Conservation (phyloP, 768 basidiomycete genomes). For the Hygrocybe punicea region DNA sequence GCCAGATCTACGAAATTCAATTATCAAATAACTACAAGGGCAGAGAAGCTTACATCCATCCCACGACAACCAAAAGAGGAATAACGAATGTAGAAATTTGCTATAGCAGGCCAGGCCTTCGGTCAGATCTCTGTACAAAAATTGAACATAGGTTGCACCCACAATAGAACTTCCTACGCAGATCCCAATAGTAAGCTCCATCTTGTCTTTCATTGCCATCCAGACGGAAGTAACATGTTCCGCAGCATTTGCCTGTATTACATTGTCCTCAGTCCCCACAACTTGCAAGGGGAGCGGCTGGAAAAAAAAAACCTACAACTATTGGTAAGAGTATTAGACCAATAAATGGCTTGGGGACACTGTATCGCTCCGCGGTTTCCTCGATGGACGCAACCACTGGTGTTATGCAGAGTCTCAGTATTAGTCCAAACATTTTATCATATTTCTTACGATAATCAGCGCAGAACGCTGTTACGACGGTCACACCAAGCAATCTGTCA, state of each 20-base stretch:
- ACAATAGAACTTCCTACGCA: conserved; percentile 82
- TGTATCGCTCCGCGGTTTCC: conserved; percentile 77
- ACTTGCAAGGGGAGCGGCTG: neutral
- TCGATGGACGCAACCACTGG: conserved; percentile 89
- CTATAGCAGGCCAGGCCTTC: conserved; percentile 31
- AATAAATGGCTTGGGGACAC: conserved; percentile 82
- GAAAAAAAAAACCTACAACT: conserved; percentile 46
- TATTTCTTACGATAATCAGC: conserved; percentile 70
- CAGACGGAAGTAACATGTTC: conserved; percentile 85
- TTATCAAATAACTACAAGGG: conserved; percentile 5
- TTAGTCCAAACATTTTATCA: neutral
- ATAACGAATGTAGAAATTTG: conserved; percentile 87
- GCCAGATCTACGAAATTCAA: conserved; percentile 43
- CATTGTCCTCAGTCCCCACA: neutral
- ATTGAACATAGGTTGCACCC: conserved; percentile 27
- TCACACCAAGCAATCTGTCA: conserved; percentile 63
- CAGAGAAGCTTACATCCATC: conserved; percentile 65
- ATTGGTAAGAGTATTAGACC: conserved; percentile 85
- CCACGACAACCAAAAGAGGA: conserved; percentile 82
- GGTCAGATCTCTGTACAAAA: neutral
- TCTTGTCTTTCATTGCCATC: conserved; percentile 76
- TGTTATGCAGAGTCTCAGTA: conserved; percentile 22
- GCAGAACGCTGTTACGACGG: conserved; percentile 81
- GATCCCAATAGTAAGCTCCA: conserved; percentile 70
- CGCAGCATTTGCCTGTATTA: conserved; percentile 70